These are phyloP conservation scores for Diaporthe sp. DNA, from an alignment of 2,329 filamentous ascomycete species.

Conservation along the genomic window DNA sequence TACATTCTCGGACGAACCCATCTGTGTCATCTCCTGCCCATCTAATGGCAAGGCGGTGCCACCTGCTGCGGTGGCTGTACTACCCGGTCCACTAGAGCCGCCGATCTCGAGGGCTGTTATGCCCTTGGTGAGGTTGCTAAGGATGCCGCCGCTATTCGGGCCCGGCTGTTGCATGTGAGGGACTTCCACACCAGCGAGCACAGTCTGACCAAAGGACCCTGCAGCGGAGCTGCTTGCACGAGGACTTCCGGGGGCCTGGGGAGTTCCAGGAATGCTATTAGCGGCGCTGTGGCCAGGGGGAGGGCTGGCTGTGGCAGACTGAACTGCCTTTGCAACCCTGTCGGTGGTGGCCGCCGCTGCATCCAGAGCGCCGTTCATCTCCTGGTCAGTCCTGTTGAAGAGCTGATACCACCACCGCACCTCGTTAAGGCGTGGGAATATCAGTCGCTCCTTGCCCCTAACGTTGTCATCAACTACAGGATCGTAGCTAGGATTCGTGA, in stretches of 20 bases:
- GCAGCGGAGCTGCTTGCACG: conserved; percentile 47
- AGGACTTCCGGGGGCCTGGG: conserved; percentile 51
- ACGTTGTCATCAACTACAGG: conserved; percentile 81
- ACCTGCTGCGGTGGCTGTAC: neutral
- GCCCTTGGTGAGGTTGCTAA: conserved; percentile 29
- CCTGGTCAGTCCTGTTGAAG: conserved; percentile 87
- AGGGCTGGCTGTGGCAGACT: conserved; percentile 53
- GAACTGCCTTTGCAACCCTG: conserved; percentile 49
- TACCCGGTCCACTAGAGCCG: conserved; percentile 5
- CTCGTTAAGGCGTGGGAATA: conserved; percentile 83
- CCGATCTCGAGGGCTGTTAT: conserved; percentile 34
- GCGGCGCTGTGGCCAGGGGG: conserved; percentile 56
- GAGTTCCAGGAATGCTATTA: conserved; percentile 46
- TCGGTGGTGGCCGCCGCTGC: conserved; percentile 66
- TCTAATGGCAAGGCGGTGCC: neutral
- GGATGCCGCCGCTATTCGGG: neutral
- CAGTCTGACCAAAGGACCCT: conserved; percentile 39
- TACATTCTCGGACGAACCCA: conserved; percentile 36
- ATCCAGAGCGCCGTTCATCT: conserved; percentile 86
- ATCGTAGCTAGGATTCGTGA: conserved; percentile 86
- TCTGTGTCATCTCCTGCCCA: conserved; percentile 39
- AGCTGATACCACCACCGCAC: conserved; percentile 95
- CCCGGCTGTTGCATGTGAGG: neutral
- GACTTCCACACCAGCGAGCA: conserved; percentile 40
- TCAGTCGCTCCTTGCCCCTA: conserved; percentile 83